phyloP scores from a whole-genome alignment of 2,329 filamentous ascomycete species.

The Septoria linicola region DNA sequence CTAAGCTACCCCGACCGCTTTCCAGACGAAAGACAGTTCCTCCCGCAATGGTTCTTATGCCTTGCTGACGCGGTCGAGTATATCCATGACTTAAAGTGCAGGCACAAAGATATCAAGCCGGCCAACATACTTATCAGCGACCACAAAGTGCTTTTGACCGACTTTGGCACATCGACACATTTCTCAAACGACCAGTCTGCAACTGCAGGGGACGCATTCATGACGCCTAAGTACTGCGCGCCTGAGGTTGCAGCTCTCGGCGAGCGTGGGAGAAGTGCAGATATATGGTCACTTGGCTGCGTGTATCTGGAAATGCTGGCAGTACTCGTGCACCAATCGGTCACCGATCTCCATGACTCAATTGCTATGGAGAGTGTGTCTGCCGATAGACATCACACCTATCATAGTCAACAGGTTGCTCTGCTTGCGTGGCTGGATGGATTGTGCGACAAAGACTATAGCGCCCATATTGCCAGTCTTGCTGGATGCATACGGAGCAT shows the following conservation, averaged over 20 bases:
- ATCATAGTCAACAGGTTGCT: too few species aligned
- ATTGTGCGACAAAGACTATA: too few species aligned
- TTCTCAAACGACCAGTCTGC: slow-evolving; percentile 2
- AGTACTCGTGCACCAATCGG: neutral
- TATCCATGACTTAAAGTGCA: slow-evolving; percentile 11
- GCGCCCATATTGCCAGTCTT: too few species aligned
- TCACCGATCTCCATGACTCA: neutral
- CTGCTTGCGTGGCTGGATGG: too few species aligned
- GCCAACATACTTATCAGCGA: slow-evolving; percentile 89
- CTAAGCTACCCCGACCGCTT: neutral
- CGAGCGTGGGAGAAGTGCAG: slow-evolving; percentile 6
- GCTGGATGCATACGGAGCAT: too few species aligned
- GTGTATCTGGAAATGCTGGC: slow-evolving; percentile 18
- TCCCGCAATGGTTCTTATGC: slow-evolving; percentile 13
- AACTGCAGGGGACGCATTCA: slow-evolving; percentile 1
- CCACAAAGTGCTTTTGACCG: slow-evolving; percentile 9
- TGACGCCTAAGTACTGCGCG: slow-evolving; percentile 19
- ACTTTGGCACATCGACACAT: slow-evolving; percentile 13
- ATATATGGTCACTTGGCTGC: slow-evolving; percentile 18
- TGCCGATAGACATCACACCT: neutral
- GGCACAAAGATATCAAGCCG: slow-evolving; percentile 72
- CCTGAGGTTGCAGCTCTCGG: slow-evolving; percentile 8
- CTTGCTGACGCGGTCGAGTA: slow-evolving; percentile 13
- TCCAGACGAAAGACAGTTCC: neutral
- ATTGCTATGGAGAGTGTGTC: neutral